Conservation (phyloP, 2,329 filamentous ascomycete genomes). For the Davidsoniella virescens region DNA sequence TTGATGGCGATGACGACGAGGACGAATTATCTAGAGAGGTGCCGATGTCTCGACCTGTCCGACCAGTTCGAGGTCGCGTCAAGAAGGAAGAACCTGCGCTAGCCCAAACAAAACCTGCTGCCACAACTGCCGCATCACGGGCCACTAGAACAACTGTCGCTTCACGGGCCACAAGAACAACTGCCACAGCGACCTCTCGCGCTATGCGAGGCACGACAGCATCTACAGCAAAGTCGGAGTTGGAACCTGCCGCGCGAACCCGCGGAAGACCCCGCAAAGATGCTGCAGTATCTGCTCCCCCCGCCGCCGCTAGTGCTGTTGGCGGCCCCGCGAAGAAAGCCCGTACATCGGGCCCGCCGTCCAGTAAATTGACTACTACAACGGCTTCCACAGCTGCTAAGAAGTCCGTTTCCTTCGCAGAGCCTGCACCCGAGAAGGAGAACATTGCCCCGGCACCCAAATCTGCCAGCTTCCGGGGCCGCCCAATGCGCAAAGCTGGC, state of each 20-base stretch:
- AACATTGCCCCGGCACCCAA: constrained; percentile 34
- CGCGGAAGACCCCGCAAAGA: not conserved
- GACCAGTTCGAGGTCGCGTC: not conserved
- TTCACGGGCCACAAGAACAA: constrained; percentile 16
- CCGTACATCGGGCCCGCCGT: constrained; percentile 23
- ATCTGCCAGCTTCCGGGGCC: constrained; percentile 22
- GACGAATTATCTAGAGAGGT: constrained; percentile 22
- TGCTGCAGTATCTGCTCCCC: not conserved
- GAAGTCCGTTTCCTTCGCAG: constrained; percentile 44
- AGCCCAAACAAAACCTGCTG: constrained; percentile 22
- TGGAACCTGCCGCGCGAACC: not conserved
- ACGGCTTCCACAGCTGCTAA: constrained; percentile 28
- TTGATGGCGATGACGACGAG: constrained; percentile 31
- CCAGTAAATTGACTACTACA: not conserved
- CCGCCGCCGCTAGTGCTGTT: constrained; percentile 10
- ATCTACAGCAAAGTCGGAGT: not conserved
- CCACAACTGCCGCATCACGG: constrained; percentile 14
- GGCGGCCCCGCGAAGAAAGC: constrained; percentile 24
- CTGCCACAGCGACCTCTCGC: constrained; percentile 20
- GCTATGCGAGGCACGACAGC: constrained; percentile 16
- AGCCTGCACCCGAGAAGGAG: constrained; percentile 44
- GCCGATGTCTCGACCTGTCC: constrained; percentile 17
- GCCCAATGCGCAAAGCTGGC: constrained; percentile 31
- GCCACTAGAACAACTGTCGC: constrained; percentile 16
- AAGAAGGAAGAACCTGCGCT: constrained; percentile 17